Evolutionary conservation across 495 filamentous ascomycete genomes (phyloP), one percentile per base, ranked within the genome.

Genomic region (Bacidia rubella): DNA sequence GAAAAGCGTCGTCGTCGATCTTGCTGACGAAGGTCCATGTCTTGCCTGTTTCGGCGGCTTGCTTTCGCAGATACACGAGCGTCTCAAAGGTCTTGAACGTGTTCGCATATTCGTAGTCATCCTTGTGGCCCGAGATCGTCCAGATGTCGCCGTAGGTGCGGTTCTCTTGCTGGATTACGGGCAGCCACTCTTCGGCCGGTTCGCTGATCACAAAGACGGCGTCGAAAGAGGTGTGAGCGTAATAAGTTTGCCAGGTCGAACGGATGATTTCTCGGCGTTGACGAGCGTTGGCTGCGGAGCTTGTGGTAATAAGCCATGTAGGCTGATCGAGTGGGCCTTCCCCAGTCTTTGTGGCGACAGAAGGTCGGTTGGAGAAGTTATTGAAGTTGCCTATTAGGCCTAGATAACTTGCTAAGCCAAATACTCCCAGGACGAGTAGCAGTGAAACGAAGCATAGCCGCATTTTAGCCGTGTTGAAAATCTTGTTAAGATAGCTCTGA

Each of bases 161-260:
- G 24, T 56, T 56, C 26, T 56, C 54, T 12, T 56, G 48, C 4
- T 20, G 22, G 39, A 56, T 51, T 29, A 56, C 35, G 11, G 54
- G 47, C 2, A 25, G 24, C 54, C 54, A 56, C 27, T 51, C 39
- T 0, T 19, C 47, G 11, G 10, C 9, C 4, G 54, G 47, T 2
- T 22, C 23, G 2, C 47, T 41, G 11, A 56, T 47, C 5, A 56
- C 42, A 27, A 56, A 56, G 17, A 29, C n/a, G 1, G 48, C 32
- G 4, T 35, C 21, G 48, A 56, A 56, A 9, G 24, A 32, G 0
- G 22, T 27, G 41, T 44, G 25, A 2, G n/a, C 11, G 35, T 39
- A 56, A 12, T 38, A 19, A 0, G 35, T 20, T 15, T 56, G 54
- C 54, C 54, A 56, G 11, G 54, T 56, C 10, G 54, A 42, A 21